Percentiles rank a stretch among this genome's conserved stretches.
phyloP scores from a whole-genome alignment of 768 basidiomycete genomes.

The Rhodotorula diobovata region DNA sequence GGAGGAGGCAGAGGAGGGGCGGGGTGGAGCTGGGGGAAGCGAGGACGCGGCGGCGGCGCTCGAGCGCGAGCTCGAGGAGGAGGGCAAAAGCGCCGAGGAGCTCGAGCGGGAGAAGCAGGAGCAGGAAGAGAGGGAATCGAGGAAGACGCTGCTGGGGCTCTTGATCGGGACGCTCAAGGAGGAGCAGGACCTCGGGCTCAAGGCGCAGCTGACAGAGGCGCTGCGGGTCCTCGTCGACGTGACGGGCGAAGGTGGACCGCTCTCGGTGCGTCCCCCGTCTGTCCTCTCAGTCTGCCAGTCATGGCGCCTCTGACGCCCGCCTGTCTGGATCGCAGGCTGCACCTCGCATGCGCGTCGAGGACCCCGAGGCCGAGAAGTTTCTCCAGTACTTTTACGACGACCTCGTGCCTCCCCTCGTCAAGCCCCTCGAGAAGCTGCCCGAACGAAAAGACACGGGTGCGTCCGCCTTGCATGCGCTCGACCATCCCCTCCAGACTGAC shows the following conservation, averaged over 20 bases:
- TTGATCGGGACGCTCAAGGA: slow-evolving; percentile 71
- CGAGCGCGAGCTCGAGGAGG: neutral
- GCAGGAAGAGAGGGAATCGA: neutral
- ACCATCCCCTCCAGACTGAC: neutral
- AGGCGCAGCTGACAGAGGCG: slow-evolving; percentile 85
- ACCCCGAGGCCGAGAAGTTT: slow-evolving; percentile 76
- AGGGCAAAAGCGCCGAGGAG: slow-evolving; percentile 50
- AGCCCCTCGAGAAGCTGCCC: slow-evolving; percentile 65
- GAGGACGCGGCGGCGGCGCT: slow-evolving; percentile 7
- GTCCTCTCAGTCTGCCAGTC: neutral
- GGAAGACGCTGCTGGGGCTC: slow-evolving; percentile 64
- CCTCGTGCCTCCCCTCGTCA: slow-evolving; percentile 70
- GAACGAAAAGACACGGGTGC: neutral
- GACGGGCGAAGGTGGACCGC: slow-evolving; percentile 51
- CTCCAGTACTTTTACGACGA: slow-evolving; percentile 89
- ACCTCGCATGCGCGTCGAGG: slow-evolving; percentile 53
- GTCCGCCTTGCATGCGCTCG: neutral
- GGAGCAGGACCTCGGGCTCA: slow-evolving; percentile 76
- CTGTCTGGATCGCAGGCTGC: slow-evolving; percentile 44
- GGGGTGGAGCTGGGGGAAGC: no score
- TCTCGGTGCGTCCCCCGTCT: slow-evolving; percentile 41
- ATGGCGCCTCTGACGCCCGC: neutral
- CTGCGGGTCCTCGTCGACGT: slow-evolving; percentile 77
- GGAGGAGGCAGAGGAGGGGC: slow-evolving; percentile 47
- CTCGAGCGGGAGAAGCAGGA: slow-evolving; percentile 53